These are phyloP conservation scores for Cytospora piceae DNA, from an alignment of 2,329 filamentous ascomycete species.

Conservation along the genomic window DNA sequence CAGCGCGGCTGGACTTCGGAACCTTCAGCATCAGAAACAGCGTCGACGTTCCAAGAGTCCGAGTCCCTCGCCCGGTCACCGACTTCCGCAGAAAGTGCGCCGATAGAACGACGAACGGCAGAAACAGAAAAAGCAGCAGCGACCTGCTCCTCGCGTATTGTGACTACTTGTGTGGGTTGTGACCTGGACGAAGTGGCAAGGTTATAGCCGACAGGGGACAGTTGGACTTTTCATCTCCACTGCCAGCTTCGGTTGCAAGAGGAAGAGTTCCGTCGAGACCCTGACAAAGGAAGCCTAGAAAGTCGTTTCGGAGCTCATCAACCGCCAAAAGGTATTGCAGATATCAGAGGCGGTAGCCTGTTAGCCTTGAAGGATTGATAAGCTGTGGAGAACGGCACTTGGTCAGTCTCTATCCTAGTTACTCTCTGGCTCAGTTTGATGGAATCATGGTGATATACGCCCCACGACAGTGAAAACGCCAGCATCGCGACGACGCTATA, in stretches of 20 bases:
- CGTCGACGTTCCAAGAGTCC: constrained; percentile 18
- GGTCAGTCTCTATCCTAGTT: background rate
- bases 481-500: background rate
- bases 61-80: constrained; percentile 13
- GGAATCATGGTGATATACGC: background rate
- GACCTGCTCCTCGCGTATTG: background rate
- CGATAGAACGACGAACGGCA: background rate
- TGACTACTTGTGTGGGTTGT: background rate
- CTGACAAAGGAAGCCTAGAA: no score
- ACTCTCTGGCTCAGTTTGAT: background rate
- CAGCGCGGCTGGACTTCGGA: background rate
- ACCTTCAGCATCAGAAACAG: background rate
- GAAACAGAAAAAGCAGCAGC: background rate
- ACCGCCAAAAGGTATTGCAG: background rate
- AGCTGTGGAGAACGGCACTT: background rate
- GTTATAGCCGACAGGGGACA: background rate
- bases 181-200: background rate
- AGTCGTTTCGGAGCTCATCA: background rate
- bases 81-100: constrained; percentile 6
- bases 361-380: background rate
- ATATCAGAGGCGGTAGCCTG: background rate
- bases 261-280: background rate
- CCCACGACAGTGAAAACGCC: background rate
- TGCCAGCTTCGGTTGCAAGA: background rate
- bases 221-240: background rate